Evolutionary conservation across 2,329 filamentous ascomycete species (phyloP), one percentile per base, ranked within the genome.

Genomic region (Aspergillus sclerotialis): DNA sequence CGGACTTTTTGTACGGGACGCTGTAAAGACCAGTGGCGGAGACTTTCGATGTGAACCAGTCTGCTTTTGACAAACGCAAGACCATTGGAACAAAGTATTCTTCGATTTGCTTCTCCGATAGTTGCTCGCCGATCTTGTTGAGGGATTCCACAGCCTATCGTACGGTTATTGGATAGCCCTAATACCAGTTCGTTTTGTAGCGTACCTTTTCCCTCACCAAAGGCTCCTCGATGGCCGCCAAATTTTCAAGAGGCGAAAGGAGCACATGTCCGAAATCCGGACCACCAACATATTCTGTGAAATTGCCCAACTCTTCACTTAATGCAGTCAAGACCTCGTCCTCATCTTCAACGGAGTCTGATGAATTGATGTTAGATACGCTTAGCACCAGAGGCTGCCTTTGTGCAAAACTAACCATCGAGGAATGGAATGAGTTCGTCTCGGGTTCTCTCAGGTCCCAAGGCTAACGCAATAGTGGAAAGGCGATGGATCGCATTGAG

Each of bases 31-130:
- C 92, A 46, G 90, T 94, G 43, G 90, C 92, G 19, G 92, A 98
- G 46, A 98, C 92, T 70, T 96, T 98, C 46, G 92, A 96, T 38
- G 92, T 98, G 67, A 98, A 98, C 92, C 92, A 98, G 69, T 98
- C 92, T 67, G 92, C 92, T 76, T 96, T 98, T 47, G 92, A 93
- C 42, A 98, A 84, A 59, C 92, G 87, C 57, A 94, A 78, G 40
- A 89, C 89, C 57, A 98, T 82, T 43, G 92, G 92, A 51, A 98
- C 90, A 69, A 96, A 96, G 67, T 89, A 85, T 56, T 95, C 86
- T 72, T 98, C 92, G 59, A 96, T 82, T 70, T 98, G 92, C 64
- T 87, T 77, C 52, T 87, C 72, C 32, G 88, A 94, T 36, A 98
- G 76, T 61, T 94, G 80, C 58, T 81, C 79, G 76, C 92, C 96